A percentile compares a stretch with the other conserved stretches of the same genome.
These are phyloP conservation scores for Plasmodium knowlesi DNA, from an alignment of 169 alveolate species.

Conservation along the genomic window DNA sequence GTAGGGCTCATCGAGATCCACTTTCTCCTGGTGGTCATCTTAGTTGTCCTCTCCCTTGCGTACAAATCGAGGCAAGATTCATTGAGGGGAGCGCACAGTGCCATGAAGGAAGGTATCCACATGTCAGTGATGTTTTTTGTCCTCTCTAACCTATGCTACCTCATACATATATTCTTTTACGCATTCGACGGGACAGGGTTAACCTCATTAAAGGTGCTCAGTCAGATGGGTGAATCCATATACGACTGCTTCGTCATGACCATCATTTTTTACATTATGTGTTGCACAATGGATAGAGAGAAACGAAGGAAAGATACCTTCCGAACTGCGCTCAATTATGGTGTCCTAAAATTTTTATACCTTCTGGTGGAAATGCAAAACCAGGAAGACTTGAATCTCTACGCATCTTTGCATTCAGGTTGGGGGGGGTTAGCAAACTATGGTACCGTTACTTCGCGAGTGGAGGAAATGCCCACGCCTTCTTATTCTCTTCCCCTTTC, in stretches of 20 bases:
- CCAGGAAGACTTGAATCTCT: slow-evolving; percentile 32
- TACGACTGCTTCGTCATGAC: slow-evolving; percentile 38
- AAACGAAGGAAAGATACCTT: slow-evolving; percentile 33
- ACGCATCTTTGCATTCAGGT: slow-evolving; percentile 43
- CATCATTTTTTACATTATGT: slow-evolving; percentile 5
- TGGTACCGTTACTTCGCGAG: neutral
- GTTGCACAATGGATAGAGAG: neutral
- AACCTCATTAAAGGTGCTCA: slow-evolving; percentile 52
- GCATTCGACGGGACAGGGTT: slow-evolving; percentile 71
- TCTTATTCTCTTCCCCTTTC: neutral
- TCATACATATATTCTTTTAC: slow-evolving; percentile 20
- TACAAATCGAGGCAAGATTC: slow-evolving; percentile 4
- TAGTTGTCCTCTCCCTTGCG: slow-evolving; percentile 10
- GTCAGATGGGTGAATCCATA: slow-evolving; percentile 62
- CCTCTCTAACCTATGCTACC: slow-evolving; percentile 35
- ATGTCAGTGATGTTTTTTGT: slow-evolving; percentile 14
- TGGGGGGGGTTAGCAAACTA: neutral
- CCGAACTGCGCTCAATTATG: slow-evolving; percentile 12
- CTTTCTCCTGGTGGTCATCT: slow-evolving; percentile 14
- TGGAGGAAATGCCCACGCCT: neutral
- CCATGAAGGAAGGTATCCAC: slow-evolving; percentile 29
- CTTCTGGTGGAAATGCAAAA: slow-evolving; percentile 49
- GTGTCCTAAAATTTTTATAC: slow-evolving; percentile 36
- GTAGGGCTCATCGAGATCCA: slow-evolving; percentile 36
- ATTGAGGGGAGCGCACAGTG: neutral